Conservation (phyloP, 2,329 filamentous ascomycete species). For the Pseudogymnoascus sp. region DNA sequence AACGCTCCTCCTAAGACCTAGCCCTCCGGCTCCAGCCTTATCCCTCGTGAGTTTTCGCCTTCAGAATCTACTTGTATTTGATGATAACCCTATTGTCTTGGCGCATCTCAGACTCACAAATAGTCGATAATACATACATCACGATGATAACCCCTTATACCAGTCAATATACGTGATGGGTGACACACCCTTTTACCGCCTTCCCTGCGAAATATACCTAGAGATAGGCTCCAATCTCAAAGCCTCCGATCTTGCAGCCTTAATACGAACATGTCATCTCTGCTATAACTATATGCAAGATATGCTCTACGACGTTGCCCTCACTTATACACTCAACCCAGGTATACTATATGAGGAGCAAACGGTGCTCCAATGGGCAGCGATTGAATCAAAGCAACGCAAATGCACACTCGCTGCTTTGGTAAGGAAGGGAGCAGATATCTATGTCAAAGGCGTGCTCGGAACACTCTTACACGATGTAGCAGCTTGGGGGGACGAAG, state of each 20-base stretch:
- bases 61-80: slow-evolving; percentile 8
- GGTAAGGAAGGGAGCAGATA: background rate
- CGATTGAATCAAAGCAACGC: background rate
- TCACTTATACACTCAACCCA: background rate
- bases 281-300: background rate
- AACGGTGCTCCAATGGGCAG: background rate
- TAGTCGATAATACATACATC: background rate
- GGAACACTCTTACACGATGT: background rate
- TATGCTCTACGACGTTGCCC: background rate
- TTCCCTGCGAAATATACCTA: background rate
- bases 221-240: background rate
- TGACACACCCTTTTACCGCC: background rate
- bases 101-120: background rate
- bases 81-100: slow-evolving; percentile 10
- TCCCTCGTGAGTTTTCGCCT: slow-evolving; percentile 10
- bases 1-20: too few species aligned
- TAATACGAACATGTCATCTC: background rate
- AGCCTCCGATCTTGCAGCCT: background rate
- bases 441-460: background rate
- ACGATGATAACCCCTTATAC: background rate
- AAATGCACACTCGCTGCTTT: background rate
- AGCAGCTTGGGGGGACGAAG: background rate
- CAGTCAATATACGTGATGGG: background rate
- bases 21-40: background rate
- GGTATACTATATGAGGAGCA: background rate